These are phyloP conservation scores for Solanum appendiculatum DNA, from an alignment of 257 asterid species.

Conservation along the genomic window DNA sequence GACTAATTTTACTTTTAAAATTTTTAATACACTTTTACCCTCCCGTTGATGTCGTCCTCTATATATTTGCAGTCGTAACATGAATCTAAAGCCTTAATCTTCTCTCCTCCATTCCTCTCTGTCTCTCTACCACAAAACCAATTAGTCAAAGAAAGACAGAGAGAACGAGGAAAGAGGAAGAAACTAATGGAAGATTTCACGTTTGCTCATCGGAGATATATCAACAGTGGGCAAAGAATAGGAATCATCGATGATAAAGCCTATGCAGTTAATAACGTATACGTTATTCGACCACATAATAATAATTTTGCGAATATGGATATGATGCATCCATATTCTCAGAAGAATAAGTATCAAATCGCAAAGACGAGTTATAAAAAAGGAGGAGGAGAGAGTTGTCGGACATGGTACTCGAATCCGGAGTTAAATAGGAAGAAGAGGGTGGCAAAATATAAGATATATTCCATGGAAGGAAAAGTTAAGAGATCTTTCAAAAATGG, in stretches of 20 bases:
- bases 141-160: background rate
- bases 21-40: background rate
- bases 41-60: background rate
- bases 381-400: background rate
- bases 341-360: background rate
- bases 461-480: constrained; percentile 57
- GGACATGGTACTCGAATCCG: constrained; percentile 28
- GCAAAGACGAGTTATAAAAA: background rate
- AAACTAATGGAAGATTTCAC: constrained; percentile 5
- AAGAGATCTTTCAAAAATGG: constrained; percentile 42
- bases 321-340: background rate
- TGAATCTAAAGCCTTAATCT: background rate
- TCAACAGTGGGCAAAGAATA: background rate
- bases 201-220: background rate
- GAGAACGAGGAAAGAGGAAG: background rate
- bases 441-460: constrained; percentile 47
- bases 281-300: background rate
- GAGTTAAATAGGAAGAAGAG: constrained; percentile 58
- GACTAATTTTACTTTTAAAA: background rate
- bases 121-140: background rate
- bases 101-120: constrained; percentile 1
- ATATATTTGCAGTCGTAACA: background rate
- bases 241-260: constrained; percentile 6
- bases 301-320: background rate
- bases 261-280: constrained; percentile 3